Base-by-base conservation (phyloP, 2,329 filamentous ascomycete species). In the Microcyclospora tardicrescens region DNA sequence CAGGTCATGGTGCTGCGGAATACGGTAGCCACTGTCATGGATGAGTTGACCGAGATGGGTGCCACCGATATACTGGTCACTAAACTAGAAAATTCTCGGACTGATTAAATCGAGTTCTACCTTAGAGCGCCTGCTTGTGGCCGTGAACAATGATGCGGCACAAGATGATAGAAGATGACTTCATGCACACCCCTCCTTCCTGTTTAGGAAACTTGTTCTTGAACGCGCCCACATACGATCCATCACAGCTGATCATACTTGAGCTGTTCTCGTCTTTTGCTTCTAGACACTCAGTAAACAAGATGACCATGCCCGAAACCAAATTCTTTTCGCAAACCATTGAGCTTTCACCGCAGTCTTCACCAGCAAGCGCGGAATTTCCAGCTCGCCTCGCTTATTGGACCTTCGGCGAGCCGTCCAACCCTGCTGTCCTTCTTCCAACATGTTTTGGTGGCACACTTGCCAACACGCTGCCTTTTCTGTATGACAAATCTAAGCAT, bases 1-100 rank as follows among this genome's bases (percentile, higher is more conserved):
- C 84, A 78, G 57, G 79, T 79, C 36, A 96, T 96, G 89, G 87
- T 94, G 6, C 79, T 85, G 68, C 84, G 84, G 67, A 89, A 84
- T 67, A 73, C 74, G 54, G 81, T 93, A 55, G 86, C 86, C 2
- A 68, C 75, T 6, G 83, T 82, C 29, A 95, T 95, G 87, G 87
- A 95, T 60, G 73, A 84, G 51, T 60, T 94, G 56, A 77, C 72
- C 27, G 75, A 72, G 53, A 72, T 81, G 19, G 86, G 86, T 2
- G 87, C 86, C 1, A 76, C 77, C 38, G 87, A 95, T 61, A 86
- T 95, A 46, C 61, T 95, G 52, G 83, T 93, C 15, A 69, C 87
- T 38, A 79, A 83, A 58, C 85, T 95, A 54, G 81, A 84, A 59
- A 95, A 95, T 63, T 79, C 81, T 39, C 68, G 79, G 51, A 71